A percentile compares a stretch with the other conserved stretches of the same genome.
Evolutionary conservation across 2,329 filamentous ascomycete genomes (phyloP).

Genomic region (Verticillium nubilum): DNA sequence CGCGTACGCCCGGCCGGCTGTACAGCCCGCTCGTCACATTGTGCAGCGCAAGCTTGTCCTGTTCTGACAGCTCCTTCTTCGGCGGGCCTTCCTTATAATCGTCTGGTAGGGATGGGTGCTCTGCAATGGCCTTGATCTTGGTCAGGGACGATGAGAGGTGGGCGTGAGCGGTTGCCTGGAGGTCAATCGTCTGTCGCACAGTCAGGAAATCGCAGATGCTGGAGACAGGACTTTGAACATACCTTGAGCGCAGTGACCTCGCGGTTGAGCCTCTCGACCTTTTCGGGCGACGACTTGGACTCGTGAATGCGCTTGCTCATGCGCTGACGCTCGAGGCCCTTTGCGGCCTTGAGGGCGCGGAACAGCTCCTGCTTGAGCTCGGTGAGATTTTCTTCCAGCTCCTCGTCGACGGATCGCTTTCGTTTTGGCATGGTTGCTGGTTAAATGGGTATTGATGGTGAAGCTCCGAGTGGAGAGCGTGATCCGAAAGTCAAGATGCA

Average conservation of each 20-base stretch:
- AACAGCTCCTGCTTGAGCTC: constrained; percentile 55
- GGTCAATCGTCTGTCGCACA: constrained; percentile 44
- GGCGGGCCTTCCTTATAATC: constrained; percentile 39
- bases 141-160: constrained; percentile 51
- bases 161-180: constrained; percentile 50
- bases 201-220: not conserved
- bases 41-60: constrained; percentile 46
- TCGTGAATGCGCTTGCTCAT: constrained; percentile 55
- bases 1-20: constrained; percentile 44
- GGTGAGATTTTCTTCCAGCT: constrained; percentile 44
- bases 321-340: constrained; percentile 75
- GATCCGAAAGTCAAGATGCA: not conserved
- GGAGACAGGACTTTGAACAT: not conserved
- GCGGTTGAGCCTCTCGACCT: constrained; percentile 55
- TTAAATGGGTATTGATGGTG: not conserved
- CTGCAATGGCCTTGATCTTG: constrained; percentile 46
- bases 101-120: constrained; percentile 43
- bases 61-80: constrained; percentile 45
- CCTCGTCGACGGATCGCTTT: constrained; percentile 42
- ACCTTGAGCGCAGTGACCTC: constrained; percentile 54
- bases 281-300: constrained; percentile 37
- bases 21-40: constrained; percentile 56
- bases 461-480: not conserved
- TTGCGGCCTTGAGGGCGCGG: constrained; percentile 65
- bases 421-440: constrained; percentile 48